Base-by-base conservation (phyloP, 2,329 filamentous ascomycete genomes). In the Malbranchea zuffiana region DNA sequence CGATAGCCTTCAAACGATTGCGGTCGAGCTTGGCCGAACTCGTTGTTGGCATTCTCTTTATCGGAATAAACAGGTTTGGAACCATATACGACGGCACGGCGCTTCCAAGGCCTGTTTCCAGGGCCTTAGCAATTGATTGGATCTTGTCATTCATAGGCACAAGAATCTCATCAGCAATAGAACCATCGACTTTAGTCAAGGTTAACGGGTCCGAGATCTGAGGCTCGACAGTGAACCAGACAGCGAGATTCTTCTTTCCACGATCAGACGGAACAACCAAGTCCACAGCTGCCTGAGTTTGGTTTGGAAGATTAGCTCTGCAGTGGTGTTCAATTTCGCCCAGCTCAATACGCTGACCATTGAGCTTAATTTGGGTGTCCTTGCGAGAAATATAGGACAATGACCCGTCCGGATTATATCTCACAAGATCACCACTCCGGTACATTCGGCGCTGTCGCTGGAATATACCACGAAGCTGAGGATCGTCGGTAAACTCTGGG, bases 361-460 rank as follows among this genome's bases (percentile, higher is more conserved):
- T 38, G 31, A 26, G 50, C 55, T 94, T 94, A 44, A 92, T 78
- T 56, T 95, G 87, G 3, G 40, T 43, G 30, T 57, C 54, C 29
- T 51, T 54, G 15, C 54, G 41, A 3, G 49, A 50, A 4, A 52
- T 42, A 34, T 44, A 51, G 11, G 37, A 37, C 21, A 45, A 42
- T 3, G 41, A 41, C 4, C 48, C 48, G 35, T 50, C 41, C 3
- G 41, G 29, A 25, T 50, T 45, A 19, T 49, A 51, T 16, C 44
- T 21, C 13, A 49, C 44, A 5, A 53, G 39, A 39, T 54, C 51
- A 3, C 51, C 51, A 4, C 49, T 49, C 23, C 44, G 47, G 25
- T 53, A 54, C 29, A 47, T 40, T 10, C 48, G 44, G 6, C 38
- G 32, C 6, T 43, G 41, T n/a, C 46, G 44, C 8, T 38, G 28